A percentile compares a stretch with the other conserved stretches of the same genome.
Evolutionary conservation across 2,329 filamentous ascomycete species (phyloP).

Genomic region (Sporothrix euskadiensis): DNA sequence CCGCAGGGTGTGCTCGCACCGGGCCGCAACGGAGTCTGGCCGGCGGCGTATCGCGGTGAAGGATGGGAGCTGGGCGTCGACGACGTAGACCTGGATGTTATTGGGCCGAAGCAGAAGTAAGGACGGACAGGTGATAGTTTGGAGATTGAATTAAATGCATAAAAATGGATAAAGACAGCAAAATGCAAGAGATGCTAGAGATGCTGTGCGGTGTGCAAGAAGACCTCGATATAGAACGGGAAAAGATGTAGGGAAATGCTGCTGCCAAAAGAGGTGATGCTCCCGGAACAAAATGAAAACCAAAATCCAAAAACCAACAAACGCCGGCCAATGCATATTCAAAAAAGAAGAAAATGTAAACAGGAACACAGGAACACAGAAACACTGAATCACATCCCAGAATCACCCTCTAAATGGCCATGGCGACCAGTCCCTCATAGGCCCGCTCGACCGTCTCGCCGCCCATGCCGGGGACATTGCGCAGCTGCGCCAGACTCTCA

Average conservation of each 20-base stretch:
- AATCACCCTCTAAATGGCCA: background rate
- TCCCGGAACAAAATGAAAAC: background rate
- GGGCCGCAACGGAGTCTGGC: constrained; percentile 51
- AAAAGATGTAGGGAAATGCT: background rate
- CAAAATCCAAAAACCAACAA: background rate
- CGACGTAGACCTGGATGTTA: constrained; percentile 27
- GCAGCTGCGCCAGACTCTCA: constrained; percentile 53
- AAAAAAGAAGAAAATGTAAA: background rate
- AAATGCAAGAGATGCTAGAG: constrained; percentile 18
- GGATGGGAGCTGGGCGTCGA: constrained; percentile 32
- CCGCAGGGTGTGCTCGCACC: constrained; percentile 50
- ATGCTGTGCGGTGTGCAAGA: background rate
- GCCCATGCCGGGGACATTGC: constrained; percentile 58
- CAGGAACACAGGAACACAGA: background rate
- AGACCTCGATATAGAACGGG: background rate
- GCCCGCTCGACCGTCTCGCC: constrained; percentile 58
- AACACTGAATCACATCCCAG: background rate
- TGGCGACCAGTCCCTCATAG: constrained; percentile 48
- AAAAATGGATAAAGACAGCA: background rate
- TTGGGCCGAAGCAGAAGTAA: constrained; percentile 24
- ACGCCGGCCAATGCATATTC: constrained; percentile 8
- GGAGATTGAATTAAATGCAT: constrained; percentile 10
- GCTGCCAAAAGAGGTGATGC: constrained; percentile 12
- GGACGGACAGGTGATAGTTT: background rate
- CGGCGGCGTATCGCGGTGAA: constrained; percentile 34